Evolutionary conservation across 176 grass and related monocot genomes (phyloP).

Genomic region (Rhipidocladum racemiflorum): DNA sequence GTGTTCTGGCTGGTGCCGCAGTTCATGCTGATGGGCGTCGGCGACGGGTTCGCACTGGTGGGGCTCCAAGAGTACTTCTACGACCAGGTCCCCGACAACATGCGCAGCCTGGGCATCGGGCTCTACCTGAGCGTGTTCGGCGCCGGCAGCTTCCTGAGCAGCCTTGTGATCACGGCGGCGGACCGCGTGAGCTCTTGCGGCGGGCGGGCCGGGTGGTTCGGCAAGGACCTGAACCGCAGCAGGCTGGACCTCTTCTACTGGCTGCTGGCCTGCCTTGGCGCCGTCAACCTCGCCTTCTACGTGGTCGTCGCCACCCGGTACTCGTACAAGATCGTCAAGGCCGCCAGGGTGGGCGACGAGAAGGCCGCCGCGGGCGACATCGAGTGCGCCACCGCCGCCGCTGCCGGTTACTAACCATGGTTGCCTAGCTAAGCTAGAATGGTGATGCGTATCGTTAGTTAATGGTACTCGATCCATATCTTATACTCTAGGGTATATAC

Average conservation of each 20-base stretch:
- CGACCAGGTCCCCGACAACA: slow-evolving; percentile 73
- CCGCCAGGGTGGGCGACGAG: slow-evolving; percentile 30
- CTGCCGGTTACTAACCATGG: background rate
- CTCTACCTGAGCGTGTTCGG: slow-evolving; percentile 75
- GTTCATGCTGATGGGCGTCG: slow-evolving; percentile 60
- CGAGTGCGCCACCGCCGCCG: background rate
- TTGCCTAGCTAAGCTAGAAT: background rate
- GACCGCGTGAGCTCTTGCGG: slow-evolving; percentile 29
- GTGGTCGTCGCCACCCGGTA: slow-evolving; percentile 43
- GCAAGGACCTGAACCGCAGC: slow-evolving; percentile 59
- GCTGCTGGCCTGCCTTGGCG: slow-evolving; percentile 44
- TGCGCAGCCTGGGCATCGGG: slow-evolving; percentile 80
- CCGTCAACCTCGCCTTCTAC: slow-evolving; percentile 54
- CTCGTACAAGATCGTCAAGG: slow-evolving; percentile 69
- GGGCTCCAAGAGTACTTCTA: slow-evolving; percentile 95
- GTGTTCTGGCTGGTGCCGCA: slow-evolving; percentile 71
- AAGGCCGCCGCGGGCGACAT: slow-evolving; percentile 24
- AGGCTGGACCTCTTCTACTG: slow-evolving; percentile 79
- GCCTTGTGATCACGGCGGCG: slow-evolving; percentile 53
- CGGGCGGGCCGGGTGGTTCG: slow-evolving; percentile 52
- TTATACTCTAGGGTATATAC: too few relatives aligned
- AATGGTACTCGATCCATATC: too few relatives aligned
- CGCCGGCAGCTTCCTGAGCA: slow-evolving; percentile 69
- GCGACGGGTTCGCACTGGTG: slow-evolving; percentile 73
- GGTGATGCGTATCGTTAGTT: too few relatives aligned